Conservation (phyloP, 352 stramenopile genomes). For the Paralagenidium karlingii region DNA sequence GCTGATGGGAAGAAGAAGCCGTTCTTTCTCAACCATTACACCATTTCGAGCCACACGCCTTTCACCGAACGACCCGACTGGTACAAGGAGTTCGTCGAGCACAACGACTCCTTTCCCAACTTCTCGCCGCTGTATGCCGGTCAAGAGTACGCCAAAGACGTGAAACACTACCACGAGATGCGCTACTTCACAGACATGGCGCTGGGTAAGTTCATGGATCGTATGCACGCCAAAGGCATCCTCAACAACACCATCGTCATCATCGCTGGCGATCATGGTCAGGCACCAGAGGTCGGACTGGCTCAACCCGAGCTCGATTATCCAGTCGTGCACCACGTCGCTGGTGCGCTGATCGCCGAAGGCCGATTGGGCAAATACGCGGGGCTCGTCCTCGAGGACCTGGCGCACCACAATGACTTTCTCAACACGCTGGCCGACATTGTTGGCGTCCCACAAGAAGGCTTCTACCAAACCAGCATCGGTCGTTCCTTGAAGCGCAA, state of each 20-base stretch:
- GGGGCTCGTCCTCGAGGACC: constrained; percentile 26
- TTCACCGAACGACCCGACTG: constrained; percentile 49
- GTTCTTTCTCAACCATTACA: constrained; percentile 56
- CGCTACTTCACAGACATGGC: constrained; percentile 48
- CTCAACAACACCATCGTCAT: constrained; percentile 56
- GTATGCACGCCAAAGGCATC: constrained; percentile 31
- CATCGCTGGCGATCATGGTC: constrained; percentile 48
- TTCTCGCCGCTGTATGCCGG: constrained; percentile 33
- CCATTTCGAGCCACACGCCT: constrained; percentile 56
- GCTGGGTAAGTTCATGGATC: constrained; percentile 42
- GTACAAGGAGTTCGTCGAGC: constrained; percentile 24
- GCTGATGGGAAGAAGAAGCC: constrained; percentile 12
- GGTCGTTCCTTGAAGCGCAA: constrained; percentile 43
- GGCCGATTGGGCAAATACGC: constrained; percentile 20
- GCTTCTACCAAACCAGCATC: constrained; percentile 39
- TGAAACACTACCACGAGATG: constrained; percentile 50
- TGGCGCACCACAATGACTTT: constrained; percentile 30
- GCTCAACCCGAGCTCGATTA: constrained; percentile 35
- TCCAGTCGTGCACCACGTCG: constrained; percentile 25
- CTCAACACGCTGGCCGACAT: constrained; percentile 62
- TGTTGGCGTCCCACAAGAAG: constrained; percentile 26
- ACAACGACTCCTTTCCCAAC: constrained; percentile 14
- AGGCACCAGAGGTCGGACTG: constrained; percentile 28
- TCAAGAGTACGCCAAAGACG: constrained; percentile 15
- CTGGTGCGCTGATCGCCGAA: constrained; percentile 39